Conservation (phyloP, 164 flowering plant species). For the Pachysandra terminalis region DNA sequence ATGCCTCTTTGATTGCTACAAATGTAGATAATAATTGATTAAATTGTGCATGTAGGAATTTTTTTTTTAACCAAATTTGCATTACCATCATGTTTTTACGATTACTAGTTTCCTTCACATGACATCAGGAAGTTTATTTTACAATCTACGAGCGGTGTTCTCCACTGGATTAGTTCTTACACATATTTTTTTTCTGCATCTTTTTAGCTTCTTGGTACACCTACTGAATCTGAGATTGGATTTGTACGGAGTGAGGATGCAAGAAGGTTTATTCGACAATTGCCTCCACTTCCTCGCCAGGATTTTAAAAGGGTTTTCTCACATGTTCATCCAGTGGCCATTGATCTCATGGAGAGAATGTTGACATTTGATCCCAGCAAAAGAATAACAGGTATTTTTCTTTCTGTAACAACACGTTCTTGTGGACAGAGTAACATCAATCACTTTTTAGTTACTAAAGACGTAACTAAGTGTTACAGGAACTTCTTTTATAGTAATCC, state of each 20-base stretch:
- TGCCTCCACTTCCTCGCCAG: constrained; percentile 56
- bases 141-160: background rate
- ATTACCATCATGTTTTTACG: background rate
- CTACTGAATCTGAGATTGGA: constrained; percentile 77
- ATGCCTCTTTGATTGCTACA: too few species aligned
- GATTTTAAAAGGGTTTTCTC: constrained; percentile 50
- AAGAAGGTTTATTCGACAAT: constrained; percentile 65
- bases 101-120: background rate
- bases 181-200: constrained; percentile 5
- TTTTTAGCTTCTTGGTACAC: constrained; percentile 83
- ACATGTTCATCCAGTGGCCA: constrained; percentile 74
- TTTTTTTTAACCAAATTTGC: too few species aligned
- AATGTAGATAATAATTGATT: background rate
- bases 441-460: background rate
- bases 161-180: constrained; percentile 1
- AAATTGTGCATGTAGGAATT: background rate
- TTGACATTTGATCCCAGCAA: constrained; percentile 79
- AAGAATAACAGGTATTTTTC: constrained; percentile 75
- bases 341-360: constrained; percentile 90
- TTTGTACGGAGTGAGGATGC: constrained; percentile 75
- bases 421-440: background rate
- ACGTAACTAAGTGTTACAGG: background rate
- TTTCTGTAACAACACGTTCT: background rate
- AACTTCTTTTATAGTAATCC: background rate
- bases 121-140: background rate